A percentile compares a stretch with the other conserved stretches of the same genome.
These are phyloP conservation scores for Phytophthora citrophthora DNA, from an alignment of 352 stramenopile species.

Conservation along the genomic window DNA sequence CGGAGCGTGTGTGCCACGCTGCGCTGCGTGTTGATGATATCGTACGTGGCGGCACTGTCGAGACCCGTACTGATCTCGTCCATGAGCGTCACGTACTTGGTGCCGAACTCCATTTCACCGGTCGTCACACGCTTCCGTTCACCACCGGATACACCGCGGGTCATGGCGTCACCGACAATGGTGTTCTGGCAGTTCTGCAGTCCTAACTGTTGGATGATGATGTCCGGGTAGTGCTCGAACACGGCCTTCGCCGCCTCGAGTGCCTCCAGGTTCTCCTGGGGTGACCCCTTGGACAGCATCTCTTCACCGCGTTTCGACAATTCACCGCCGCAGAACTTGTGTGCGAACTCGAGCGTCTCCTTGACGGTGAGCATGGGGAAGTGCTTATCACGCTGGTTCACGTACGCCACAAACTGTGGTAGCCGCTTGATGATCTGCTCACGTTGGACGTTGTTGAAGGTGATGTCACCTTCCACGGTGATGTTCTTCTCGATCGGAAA, in stretches of 20 bases:
- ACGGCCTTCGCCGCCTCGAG: slow-evolving; percentile 9
- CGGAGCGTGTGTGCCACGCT: slow-evolving; percentile 20
- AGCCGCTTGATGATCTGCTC: slow-evolving; percentile 37
- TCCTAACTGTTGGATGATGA: slow-evolving; percentile 25
- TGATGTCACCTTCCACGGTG: slow-evolving; percentile 40
- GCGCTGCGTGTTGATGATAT: slow-evolving; percentile 36
- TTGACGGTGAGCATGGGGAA: slow-evolving; percentile 58
- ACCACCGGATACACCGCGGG: slow-evolving; percentile 64
- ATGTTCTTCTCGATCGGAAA: slow-evolving; percentile 47
- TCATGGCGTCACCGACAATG: slow-evolving; percentile 59
- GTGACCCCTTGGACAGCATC: slow-evolving; percentile 13
- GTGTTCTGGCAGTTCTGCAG: slow-evolving; percentile 52
- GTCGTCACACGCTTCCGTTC: slow-evolving; percentile 33
- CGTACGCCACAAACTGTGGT: slow-evolving; percentile 56
- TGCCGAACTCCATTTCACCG: slow-evolving; percentile 82
- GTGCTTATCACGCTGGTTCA: slow-evolving; percentile 55
- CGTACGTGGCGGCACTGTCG: slow-evolving; percentile 62
- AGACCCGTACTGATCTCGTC: slow-evolving; percentile 94
- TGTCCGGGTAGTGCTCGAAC: slow-evolving; percentile 20
- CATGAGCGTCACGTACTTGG: slow-evolving; percentile 71
- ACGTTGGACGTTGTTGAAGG: slow-evolving; percentile 45
- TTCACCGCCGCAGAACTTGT: slow-evolving; percentile 40
- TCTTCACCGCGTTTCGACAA: slow-evolving; percentile 20
- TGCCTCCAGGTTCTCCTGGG: slow-evolving; percentile 16
- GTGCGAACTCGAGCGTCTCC: slow-evolving; percentile 60